Evolutionary conservation across 139 green algal genomes (phyloP).

Genomic region (Coelastrella sp.): DNA sequence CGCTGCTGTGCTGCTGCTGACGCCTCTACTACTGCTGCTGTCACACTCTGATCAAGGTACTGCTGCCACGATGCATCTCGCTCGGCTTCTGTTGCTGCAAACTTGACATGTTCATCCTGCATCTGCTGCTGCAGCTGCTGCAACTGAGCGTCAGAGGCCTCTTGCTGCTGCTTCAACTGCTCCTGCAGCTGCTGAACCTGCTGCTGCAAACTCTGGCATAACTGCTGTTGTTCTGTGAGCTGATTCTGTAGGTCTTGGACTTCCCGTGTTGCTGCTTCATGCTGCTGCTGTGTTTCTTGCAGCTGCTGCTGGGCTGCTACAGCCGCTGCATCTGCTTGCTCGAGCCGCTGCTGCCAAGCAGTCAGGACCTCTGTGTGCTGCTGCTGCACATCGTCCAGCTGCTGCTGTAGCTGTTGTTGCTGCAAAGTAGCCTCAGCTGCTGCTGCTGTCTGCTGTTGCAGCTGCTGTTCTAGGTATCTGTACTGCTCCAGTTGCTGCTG

Average conservation of each 20-base stretch:
- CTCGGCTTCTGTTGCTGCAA: constrained; percentile 36
- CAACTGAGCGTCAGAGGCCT: constrained; percentile 1
- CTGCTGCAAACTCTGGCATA: constrained; percentile 20
- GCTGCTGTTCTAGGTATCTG: not conserved
- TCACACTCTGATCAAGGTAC: constrained; percentile 6
- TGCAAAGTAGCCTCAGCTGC: not conserved
- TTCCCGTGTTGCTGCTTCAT: not conserved
- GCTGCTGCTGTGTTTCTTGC: constrained; percentile 16
- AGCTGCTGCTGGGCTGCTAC: constrained; percentile 33
- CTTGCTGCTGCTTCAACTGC: constrained; percentile 7
- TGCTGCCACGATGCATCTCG: constrained; percentile 29
- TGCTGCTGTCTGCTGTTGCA: constrained; percentile 9
- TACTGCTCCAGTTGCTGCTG: constrained; percentile 39
- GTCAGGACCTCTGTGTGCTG: constrained; percentile 38
- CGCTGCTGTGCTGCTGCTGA: not conserved
- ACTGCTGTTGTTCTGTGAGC: constrained; percentile 1
- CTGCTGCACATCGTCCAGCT: constrained; percentile 14
- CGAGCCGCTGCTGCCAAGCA: constrained; percentile 35
- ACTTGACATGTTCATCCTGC: not conserved
- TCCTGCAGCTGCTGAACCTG: constrained; percentile 15
- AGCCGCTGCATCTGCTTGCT: constrained; percentile 21
- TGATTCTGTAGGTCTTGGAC: constrained; percentile 6
- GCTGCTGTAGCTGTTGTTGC: not conserved
- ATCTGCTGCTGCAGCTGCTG: constrained; percentile 33
- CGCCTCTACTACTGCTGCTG: constrained; percentile 4